Conservation (phyloP, 805 yeast species). For the Tetrapisispora arboricola region DNA sequence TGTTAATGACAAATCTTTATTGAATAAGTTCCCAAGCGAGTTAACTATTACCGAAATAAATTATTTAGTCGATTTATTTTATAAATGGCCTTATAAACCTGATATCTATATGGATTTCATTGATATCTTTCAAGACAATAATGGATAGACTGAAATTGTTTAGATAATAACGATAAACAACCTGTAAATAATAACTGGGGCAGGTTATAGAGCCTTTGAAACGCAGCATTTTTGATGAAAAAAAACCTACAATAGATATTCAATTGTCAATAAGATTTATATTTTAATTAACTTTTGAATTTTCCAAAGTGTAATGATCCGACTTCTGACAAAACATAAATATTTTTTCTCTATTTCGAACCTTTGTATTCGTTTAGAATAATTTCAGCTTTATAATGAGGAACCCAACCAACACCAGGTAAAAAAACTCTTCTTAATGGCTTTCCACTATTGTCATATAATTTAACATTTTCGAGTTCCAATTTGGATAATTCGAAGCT, state of each 20-base stretch:
- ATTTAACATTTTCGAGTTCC: background rate
- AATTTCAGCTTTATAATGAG: conserved; percentile 1
- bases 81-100: conserved; percentile 84
- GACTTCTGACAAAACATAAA: too few species aligned
- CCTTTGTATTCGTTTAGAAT: background rate
- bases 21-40: conserved; percentile 37
- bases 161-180: background rate
- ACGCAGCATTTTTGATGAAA: conserved; percentile 1
- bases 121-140: conserved; percentile 19
- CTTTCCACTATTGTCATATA: conserved; percentile 1
- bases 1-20: conserved; percentile 29
- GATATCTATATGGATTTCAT: conserved; percentile 35
- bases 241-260: background rate
- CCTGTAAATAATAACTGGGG: background rate
- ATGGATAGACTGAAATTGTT: background rate
- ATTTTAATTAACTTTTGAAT: too few species aligned
- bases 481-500: background rate
- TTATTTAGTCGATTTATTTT: conserved; percentile 41
- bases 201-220: too few species aligned
- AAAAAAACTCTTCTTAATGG: conserved; percentile 2
- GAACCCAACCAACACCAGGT: conserved; percentile 3
- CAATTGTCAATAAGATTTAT: background rate
- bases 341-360: too few species aligned
- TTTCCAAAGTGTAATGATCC: too few species aligned
- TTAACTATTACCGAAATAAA: conserved; percentile 48